Percentiles rank a stretch among this genome's conserved stretches.
phyloP scores from a whole-genome alignment of 2,329 filamentous ascomycete genomes.

The Apiospora pterosperma region DNA sequence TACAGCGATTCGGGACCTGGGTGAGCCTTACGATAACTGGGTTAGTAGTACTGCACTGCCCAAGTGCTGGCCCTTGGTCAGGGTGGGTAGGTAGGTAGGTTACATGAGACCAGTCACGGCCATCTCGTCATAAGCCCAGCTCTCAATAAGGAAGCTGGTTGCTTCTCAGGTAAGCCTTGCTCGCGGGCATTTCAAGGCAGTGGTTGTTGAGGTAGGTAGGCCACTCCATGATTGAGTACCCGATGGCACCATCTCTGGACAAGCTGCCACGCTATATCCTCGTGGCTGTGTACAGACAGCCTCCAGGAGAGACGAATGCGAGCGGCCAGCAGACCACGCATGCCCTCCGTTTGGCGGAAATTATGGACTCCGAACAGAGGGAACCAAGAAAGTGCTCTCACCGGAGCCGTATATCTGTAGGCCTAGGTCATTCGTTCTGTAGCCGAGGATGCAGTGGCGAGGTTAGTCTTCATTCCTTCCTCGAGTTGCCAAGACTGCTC shows the following conservation, averaged over 20 bases:
- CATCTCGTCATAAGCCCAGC: neutral
- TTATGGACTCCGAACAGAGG: neutral
- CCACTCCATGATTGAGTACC: neutral
- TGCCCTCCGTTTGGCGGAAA: neutral
- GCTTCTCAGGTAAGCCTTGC: neutral
- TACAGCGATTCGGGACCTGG: neutral
- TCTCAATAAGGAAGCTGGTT: neutral
- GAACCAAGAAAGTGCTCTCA: neutral
- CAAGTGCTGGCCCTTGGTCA: neutral
- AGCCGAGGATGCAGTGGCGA: neutral
- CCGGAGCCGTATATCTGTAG: neutral
- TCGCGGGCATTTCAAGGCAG: neutral
- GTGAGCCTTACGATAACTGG: neutral
- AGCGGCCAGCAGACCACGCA: neutral
- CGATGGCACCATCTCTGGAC: neutral
- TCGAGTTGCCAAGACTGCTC: neutral
- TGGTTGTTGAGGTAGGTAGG: neutral
- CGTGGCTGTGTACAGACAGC: neutral
- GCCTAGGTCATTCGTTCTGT: neutral
- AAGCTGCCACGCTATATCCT: neutral
- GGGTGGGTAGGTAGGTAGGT: no score
- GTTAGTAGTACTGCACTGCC: neutral
- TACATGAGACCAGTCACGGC: neutral
- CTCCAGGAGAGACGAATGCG: neutral
- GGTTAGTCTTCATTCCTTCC: neutral